A percentile compares a stretch with the other conserved stretches of the same genome.
Evolutionary conservation across 2,329 filamentous ascomycete species (phyloP).

Genomic region (Aspergillus floridensis): DNA sequence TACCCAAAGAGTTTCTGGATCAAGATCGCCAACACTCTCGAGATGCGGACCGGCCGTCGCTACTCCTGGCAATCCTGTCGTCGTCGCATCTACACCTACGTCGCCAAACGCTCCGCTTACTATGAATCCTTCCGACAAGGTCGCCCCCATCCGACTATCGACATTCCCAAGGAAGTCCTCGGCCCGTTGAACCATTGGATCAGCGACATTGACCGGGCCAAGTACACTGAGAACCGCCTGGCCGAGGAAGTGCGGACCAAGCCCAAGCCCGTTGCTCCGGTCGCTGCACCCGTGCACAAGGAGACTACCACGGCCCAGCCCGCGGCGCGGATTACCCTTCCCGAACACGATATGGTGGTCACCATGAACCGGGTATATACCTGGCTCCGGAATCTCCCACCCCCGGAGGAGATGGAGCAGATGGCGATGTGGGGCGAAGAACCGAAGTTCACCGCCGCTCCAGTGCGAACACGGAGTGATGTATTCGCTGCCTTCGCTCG

Average conservation of each 20-base stretch:
- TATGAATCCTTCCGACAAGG: constrained; percentile 9
- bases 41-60: constrained; percentile 17
- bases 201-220: not conserved
- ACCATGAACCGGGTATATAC: constrained; percentile 11
- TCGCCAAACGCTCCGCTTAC: constrained; percentile 14
- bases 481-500: not conserved
- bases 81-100: constrained; percentile 21
- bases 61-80: constrained; percentile 32
- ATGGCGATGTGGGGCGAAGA: constrained; percentile 2
- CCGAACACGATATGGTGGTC: constrained; percentile 5
- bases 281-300: not conserved
- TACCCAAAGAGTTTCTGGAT: constrained; percentile 25
- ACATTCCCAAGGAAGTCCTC: constrained; percentile 8
- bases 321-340: not conserved
- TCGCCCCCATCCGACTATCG: not conserved
- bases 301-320: not conserved
- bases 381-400: constrained; percentile 14
- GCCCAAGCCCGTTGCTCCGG: not conserved
- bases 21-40: constrained; percentile 16
- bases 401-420: constrained; percentile 10
- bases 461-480: not conserved
- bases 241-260: not conserved
- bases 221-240: not conserved
- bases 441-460: not conserved
- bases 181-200: constrained; percentile 17